Evolutionary conservation across 2,329 filamentous ascomycete genomes (phyloP).

Genomic region (Chaetomium olivaceum): DNA sequence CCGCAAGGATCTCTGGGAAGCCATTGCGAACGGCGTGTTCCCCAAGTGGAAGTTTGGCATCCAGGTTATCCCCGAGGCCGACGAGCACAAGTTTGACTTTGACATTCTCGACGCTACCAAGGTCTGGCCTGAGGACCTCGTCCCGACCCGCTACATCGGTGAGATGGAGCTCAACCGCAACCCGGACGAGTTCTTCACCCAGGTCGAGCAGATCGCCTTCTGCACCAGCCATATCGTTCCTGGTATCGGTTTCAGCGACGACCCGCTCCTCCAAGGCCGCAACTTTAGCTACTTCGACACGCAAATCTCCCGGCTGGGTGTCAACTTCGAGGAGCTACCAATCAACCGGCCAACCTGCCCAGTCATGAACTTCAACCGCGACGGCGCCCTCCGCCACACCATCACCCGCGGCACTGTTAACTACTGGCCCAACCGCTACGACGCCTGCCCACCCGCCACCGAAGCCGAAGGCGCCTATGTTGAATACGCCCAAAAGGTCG

Average conservation of each 20-base stretch:
- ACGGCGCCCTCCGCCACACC: constrained; percentile 70
- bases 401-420: constrained; percentile 74
- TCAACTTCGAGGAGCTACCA: constrained; percentile 75
- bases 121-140: constrained; percentile 76
- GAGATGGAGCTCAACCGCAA: constrained; percentile 79
- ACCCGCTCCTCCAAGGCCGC: constrained; percentile 71
- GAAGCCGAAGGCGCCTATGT: constrained; percentile 65
- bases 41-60: constrained; percentile 54
- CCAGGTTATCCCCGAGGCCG: constrained; percentile 71
- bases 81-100: constrained; percentile 78
- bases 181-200: constrained; percentile 77
- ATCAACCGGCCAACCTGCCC: constrained; percentile 76
- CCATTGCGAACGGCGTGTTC: constrained; percentile 33
- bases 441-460: constrained; percentile 62
- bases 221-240: constrained; percentile 78
- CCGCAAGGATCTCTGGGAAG: constrained; percentile 35
- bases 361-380: constrained; percentile 74
- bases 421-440: constrained; percentile 77
- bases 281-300: constrained; percentile 70
- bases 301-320: constrained; percentile 68
- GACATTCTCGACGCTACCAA: constrained; percentile 86
- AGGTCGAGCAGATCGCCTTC: constrained; percentile 82
- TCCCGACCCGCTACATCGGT: constrained; percentile 76
- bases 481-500: constrained; percentile 65
- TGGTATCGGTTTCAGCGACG: constrained; percentile 74